phyloP scores from a whole-genome alignment of 2,329 filamentous ascomycete species.

The Mollisia scopiformis region DNA sequence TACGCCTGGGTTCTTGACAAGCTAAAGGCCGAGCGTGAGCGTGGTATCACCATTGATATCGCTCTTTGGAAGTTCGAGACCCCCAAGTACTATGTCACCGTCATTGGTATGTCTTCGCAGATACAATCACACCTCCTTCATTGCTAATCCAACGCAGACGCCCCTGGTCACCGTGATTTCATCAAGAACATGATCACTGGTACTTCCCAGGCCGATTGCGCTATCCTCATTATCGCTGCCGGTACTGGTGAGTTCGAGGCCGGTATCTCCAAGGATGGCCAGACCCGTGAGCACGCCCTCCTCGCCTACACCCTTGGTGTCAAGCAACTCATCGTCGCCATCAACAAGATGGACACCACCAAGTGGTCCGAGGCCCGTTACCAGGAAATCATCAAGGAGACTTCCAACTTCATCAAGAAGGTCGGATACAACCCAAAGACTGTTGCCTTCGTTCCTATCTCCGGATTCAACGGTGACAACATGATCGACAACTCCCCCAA shows the following conservation, averaged over 20 bases:
- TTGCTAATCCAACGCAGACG: conserved; percentile 58
- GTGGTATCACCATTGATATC: conserved; percentile 99
- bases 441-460: conserved; percentile 99
- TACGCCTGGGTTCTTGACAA: conserved; percentile 99
- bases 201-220: conserved; percentile 99
- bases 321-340: conserved; percentile 99
- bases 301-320: conserved; percentile 99
- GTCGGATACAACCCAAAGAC: conserved; percentile 99
- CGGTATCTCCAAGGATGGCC: conserved; percentile 99
- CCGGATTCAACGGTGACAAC: conserved; percentile 99
- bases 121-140: background rate
- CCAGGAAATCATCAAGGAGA: conserved; percentile 99
- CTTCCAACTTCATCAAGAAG: conserved; percentile 99
- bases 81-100: conserved; percentile 95
- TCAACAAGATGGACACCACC: conserved; percentile 99
- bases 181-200: conserved; percentile 99
- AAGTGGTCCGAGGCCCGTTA: conserved; percentile 97
- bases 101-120: conserved; percentile 74
- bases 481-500: conserved; percentile 90
- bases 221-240: conserved; percentile 99
- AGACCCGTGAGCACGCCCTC: conserved; percentile 99
- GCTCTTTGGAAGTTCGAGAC: conserved; percentile 99
- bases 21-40: conserved; percentile 99
- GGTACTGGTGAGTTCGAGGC: conserved; percentile 99
- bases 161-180: conserved; percentile 99